phyloP scores from a whole-genome alignment of 1,139 yeast genomes.

The Pichia sp. region DNA sequence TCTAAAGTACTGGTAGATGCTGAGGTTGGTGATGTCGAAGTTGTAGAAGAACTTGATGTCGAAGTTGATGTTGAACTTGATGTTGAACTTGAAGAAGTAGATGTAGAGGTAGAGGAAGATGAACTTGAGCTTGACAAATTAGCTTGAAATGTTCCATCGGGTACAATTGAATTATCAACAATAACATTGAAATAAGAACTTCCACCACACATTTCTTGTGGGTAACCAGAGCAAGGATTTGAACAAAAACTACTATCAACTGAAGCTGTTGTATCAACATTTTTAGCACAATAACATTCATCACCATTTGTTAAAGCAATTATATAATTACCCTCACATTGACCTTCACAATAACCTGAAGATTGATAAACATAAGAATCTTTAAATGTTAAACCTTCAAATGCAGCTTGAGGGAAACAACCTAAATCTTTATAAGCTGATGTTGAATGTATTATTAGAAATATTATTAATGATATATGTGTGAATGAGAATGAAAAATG shows the following conservation, averaged over 20 bases:
- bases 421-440: slow-evolving; percentile 16
- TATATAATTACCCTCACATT: slow-evolving; percentile 41
- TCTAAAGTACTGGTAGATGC: slow-evolving; percentile 18
- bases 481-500: background rate
- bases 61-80: slow-evolving; percentile 15
- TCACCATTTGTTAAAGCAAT: slow-evolving; percentile 52
- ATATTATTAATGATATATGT: background rate
- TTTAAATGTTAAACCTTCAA: slow-evolving; percentile 16
- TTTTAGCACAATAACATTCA: slow-evolving; percentile 57
- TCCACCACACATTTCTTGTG: slow-evolving; percentile 61
- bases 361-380: slow-evolving; percentile 41
- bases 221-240: slow-evolving; percentile 50
- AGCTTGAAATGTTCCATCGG: slow-evolving; percentile 6
- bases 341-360: slow-evolving; percentile 42
- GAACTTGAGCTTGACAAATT: slow-evolving; percentile 4
- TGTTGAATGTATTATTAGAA: background rate
- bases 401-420: slow-evolving; percentile 22
- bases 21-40: slow-evolving; percentile 21
- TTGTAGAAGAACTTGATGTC: slow-evolving; percentile 13
- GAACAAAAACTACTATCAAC: slow-evolving; percentile 41
- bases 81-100: slow-evolving; percentile 14
- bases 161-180: slow-evolving; percentile 28
- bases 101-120: slow-evolving; percentile 10
- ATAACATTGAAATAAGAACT: slow-evolving; percentile 43
- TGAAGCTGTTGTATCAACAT: slow-evolving; percentile 32